Evolutionary conservation across 2,329 filamentous ascomycete species (phyloP).

Genomic region (Colletotrichum gloeosporioides): DNA sequence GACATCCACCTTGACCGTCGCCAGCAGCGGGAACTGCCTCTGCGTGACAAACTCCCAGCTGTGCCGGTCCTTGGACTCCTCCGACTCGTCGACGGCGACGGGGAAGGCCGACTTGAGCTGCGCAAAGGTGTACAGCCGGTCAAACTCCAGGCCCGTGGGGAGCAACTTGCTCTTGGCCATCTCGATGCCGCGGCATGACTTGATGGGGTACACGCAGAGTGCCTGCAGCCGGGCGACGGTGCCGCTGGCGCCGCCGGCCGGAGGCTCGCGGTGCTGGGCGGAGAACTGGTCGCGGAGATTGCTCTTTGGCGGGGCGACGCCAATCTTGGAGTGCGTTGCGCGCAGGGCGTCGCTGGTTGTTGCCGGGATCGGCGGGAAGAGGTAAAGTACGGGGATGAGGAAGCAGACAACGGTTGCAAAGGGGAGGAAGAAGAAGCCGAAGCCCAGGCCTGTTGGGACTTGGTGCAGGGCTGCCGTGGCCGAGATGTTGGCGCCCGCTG

Average conservation of each 20-base stretch:
- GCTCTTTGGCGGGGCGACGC: constrained; percentile 42
- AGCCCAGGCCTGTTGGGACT: constrained; percentile 22
- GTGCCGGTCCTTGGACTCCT: constrained; percentile 45
- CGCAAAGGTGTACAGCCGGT: constrained; percentile 84
- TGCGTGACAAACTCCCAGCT: constrained; percentile 76
- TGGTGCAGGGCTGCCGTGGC: background rate
- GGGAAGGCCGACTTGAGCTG: constrained; percentile 62
- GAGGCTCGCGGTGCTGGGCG: constrained; percentile 18
- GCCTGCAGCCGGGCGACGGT: constrained; percentile 53
- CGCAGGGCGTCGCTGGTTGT: constrained; percentile 58
- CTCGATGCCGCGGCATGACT: constrained; percentile 81
- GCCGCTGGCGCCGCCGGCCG: background rate
- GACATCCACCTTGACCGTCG: constrained; percentile 70
- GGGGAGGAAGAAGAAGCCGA: constrained; percentile 42
- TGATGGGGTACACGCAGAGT: constrained; percentile 82
- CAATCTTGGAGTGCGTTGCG: constrained; percentile 59
- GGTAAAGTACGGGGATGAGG: constrained; percentile 56
- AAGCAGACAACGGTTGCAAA: constrained; percentile 54
- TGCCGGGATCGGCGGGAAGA: constrained; percentile 60
- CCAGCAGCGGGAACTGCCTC: constrained; percentile 72
- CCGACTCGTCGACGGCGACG: constrained; percentile 37
- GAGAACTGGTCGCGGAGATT: constrained; percentile 35
- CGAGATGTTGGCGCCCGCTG: background rate
- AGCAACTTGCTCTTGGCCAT: constrained; percentile 68
- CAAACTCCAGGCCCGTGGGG: constrained; percentile 75